phyloP scores from a whole-genome alignment of 2,329 filamentous ascomycete species.

The Thielaviopsis musarum region DNA sequence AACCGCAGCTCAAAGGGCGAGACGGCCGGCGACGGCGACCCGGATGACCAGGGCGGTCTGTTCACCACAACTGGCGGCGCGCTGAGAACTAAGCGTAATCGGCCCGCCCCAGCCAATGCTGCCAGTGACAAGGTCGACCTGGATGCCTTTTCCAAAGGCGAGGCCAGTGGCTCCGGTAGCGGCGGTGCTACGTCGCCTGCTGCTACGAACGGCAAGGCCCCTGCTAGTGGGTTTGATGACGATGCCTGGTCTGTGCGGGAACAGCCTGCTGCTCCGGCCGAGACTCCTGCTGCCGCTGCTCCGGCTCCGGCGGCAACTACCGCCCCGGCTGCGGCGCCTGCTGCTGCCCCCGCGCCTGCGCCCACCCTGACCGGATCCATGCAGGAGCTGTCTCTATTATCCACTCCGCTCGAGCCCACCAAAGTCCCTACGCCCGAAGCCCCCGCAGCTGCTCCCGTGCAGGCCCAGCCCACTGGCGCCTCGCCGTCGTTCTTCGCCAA shows the following conservation, averaged over 20 bases:
- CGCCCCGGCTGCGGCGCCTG: slow-evolving; percentile 16
- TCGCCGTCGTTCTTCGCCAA: slow-evolving; percentile 40
- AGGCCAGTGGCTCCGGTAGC: slow-evolving; percentile 13
- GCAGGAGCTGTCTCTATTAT: slow-evolving; percentile 38
- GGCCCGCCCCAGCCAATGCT: slow-evolving; percentile 73
- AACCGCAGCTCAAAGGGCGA: slow-evolving; percentile 41
- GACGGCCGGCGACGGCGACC: slow-evolving; percentile 40
- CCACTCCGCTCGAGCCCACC: slow-evolving; percentile 34
- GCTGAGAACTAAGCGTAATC: slow-evolving; percentile 83
- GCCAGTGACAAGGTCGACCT: slow-evolving; percentile 74
- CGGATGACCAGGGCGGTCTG: slow-evolving; percentile 46
- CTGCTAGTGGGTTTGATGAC: slow-evolving; percentile 63
- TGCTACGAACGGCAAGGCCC: slow-evolving; percentile 15
- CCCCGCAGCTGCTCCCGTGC: slow-evolving; percentile 20
- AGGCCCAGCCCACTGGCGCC: slow-evolving; percentile 33
- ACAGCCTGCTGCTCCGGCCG: slow-evolving; percentile 20
- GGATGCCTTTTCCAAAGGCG: slow-evolving; percentile 60
- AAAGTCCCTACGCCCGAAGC: slow-evolving; percentile 22
- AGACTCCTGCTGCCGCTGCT: slow-evolving; percentile 12
- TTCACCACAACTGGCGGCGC: slow-evolving; percentile 89
- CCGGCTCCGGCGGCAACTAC: slow-evolving; percentile 19
- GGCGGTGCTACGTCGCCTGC: slow-evolving; percentile 12
- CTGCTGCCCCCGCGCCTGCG: slow-evolving; percentile 10
- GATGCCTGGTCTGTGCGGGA: slow-evolving; percentile 88
- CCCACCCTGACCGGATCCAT: slow-evolving; percentile 41